Conservation (phyloP, 768 basidiomycete genomes). For the Hypholoma fasciculare region DNA sequence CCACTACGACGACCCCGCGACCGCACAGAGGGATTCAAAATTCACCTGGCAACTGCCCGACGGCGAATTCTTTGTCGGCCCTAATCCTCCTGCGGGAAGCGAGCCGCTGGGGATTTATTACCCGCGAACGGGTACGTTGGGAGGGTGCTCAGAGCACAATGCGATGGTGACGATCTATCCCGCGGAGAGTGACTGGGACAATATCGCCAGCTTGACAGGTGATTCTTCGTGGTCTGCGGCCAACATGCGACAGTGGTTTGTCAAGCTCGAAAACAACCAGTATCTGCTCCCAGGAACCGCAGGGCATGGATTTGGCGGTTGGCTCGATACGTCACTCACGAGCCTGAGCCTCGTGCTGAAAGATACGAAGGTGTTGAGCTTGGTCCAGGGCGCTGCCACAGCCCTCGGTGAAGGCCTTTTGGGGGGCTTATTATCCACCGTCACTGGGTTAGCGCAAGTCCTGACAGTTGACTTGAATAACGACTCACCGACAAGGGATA, state of each 20-base stretch:
- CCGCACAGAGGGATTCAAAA: slow-evolving; percentile 5
- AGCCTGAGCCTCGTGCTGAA: slow-evolving; percentile 1
- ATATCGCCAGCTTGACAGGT: slow-evolving; percentile 2
- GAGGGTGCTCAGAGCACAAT: slow-evolving; percentile 5
- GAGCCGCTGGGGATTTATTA: slow-evolving; percentile 5
- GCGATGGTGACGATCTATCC: slow-evolving; percentile 7
- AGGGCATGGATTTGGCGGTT: slow-evolving; percentile 4
- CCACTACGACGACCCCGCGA: slow-evolving; percentile 2
- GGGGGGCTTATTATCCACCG: neutral
- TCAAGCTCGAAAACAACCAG: slow-evolving; percentile 5
- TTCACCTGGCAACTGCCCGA: slow-evolving; percentile 5
- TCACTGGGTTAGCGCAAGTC: slow-evolving; percentile 1
- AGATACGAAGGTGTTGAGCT: slow-evolving; percentile 5
- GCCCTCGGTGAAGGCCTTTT: slow-evolving; percentile 3
- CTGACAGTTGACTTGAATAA: slow-evolving; percentile 1
- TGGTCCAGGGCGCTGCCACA: slow-evolving; percentile 5
- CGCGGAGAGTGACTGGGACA: slow-evolving; percentile 6
- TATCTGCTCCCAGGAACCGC: slow-evolving; percentile 2
- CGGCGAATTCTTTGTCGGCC: slow-evolving; percentile 2
- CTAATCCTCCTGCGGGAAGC: slow-evolving; percentile 4
- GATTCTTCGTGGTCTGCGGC: slow-evolving; percentile 4
- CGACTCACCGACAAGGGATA: neutral
- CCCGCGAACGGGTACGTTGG: slow-evolving; percentile 1
- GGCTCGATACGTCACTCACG: slow-evolving; percentile 6
- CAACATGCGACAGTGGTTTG: slow-evolving; percentile 5